Percentiles rank a stretch among this genome's conserved stretches.
These are phyloP conservation scores for Rhizoclosmatium globosum DNA, from an alignment of 192 early-diverging fungal species.

Conservation along the genomic window DNA sequence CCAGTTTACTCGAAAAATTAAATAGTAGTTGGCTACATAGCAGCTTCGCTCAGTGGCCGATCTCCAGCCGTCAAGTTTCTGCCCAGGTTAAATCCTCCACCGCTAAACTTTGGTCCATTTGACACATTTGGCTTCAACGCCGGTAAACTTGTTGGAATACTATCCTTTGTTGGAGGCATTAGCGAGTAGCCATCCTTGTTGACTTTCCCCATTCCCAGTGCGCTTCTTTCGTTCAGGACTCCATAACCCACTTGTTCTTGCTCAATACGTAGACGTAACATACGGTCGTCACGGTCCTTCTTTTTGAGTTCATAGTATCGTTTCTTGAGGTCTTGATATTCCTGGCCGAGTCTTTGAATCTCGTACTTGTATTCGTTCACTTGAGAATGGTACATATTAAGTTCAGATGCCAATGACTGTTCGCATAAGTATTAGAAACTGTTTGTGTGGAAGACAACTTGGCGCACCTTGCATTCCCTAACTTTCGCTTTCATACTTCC, in stretches of 20 bases:
- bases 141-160: neutral
- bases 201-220: neutral
- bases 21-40: neutral
- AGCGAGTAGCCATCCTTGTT: neutral
- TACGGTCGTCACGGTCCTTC: constrained; percentile 29
- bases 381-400: constrained; percentile 76
- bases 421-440: neutral
- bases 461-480: constrained; percentile 57
- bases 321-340: constrained; percentile 65
- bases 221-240: neutral
- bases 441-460: neutral
- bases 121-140: constrained; percentile 39
- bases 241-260: constrained; percentile 17
- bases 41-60: constrained; percentile 9
- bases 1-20: too few relatives aligned
- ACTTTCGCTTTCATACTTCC: constrained; percentile 58
- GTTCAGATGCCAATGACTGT: constrained; percentile 67
- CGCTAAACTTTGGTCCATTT: constrained; percentile 49
- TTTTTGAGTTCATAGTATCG: constrained; percentile 60
- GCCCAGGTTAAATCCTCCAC: constrained; percentile 59
- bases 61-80: constrained; percentile 32
- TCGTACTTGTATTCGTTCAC: constrained; percentile 70
- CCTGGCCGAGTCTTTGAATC: constrained; percentile 58
- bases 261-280: constrained; percentile 1
- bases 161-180: constrained; percentile 8